Conservation (phyloP, 345 rosid genomes). For the Gossypium arboreum region DNA sequence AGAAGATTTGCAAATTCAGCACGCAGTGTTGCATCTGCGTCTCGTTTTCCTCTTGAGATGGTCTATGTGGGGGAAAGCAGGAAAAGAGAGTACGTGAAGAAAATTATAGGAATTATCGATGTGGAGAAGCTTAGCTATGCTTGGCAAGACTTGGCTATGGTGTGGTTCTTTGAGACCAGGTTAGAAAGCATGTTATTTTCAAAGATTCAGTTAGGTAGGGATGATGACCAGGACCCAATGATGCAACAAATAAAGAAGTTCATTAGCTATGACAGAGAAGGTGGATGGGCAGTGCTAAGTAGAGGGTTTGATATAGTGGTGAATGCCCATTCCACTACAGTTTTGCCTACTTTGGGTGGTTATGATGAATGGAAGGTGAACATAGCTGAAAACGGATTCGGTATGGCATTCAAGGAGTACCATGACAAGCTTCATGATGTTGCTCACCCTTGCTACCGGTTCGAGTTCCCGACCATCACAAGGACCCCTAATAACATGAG, state of each 20-base stretch:
- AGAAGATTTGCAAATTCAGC: constrained; percentile 59
- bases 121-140: constrained; percentile 49
- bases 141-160: constrained; percentile 60
- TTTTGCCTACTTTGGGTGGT: constrained; percentile 43
- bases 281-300: too few species aligned
- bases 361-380: constrained; percentile 64
- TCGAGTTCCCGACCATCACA: constrained; percentile 59
- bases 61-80: too few species aligned
- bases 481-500: constrained; percentile 61
- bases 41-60: constrained; percentile 24
- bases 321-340: constrained; percentile 49
- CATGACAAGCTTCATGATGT: constrained; percentile 41
- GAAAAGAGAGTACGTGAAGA: constrained; percentile 54
- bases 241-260: too few species aligned
- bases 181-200: constrained; percentile 83
- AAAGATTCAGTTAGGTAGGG: constrained; percentile 67
- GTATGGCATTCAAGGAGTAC: constrained; percentile 48
- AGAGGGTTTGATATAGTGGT: too few species aligned
- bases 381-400: constrained; percentile 50
- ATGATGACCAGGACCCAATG: constrained; percentile 51
- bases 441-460: constrained; percentile 60
- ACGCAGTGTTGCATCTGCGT: constrained; percentile 41
- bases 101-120: constrained; percentile 30
- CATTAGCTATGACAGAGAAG: too few species aligned
- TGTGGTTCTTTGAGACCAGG: constrained; percentile 93